These are phyloP conservation scores for Haplosporangium gracile DNA, from an alignment of 192 early-diverging fungal genomes.

Conservation along the genomic window DNA sequence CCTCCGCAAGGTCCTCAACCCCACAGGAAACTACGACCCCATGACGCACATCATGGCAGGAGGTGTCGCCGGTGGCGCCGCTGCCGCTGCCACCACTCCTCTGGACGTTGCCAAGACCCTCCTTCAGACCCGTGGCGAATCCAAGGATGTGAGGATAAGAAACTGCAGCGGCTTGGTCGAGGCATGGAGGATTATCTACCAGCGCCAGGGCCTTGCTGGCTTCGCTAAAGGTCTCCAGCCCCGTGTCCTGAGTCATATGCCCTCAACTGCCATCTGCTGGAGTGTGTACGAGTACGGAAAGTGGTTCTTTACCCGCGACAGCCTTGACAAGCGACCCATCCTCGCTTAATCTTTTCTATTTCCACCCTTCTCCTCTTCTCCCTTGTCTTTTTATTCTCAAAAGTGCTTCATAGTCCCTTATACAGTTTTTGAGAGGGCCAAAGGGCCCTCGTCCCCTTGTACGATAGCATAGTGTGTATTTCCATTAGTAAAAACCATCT, in stretches of 20 bases:
- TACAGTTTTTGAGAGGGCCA: conserved; percentile 4
- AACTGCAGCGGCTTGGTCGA: conserved; percentile 77
- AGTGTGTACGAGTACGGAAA: conserved; percentile 93
- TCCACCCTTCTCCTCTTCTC: neutral
- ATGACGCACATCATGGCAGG: conserved; percentile 89
- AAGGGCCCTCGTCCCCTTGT: conserved; percentile 16
- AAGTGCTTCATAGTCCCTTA: conserved; percentile 12
- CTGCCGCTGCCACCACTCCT: conserved; percentile 91
- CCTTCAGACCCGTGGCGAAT: conserved; percentile 90
- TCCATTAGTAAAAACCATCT: neutral
- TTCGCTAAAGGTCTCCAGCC: conserved; percentile 86
- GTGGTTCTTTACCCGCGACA: conserved; percentile 65
- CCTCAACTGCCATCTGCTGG: conserved; percentile 96
- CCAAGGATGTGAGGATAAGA: conserved; percentile 79
- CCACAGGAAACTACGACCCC: conserved; percentile 86
- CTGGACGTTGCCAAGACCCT: conserved; percentile 96
- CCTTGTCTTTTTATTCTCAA: conserved; percentile 5
- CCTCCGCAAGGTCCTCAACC: conserved; percentile 87
- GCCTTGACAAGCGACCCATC: conserved; percentile 54
- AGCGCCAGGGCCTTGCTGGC: conserved; percentile 80
- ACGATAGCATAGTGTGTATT: conserved; percentile 13
- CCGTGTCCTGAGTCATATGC: conserved; percentile 91
- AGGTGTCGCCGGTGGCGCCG: conserved; percentile 88
- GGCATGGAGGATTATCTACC: conserved; percentile 83
- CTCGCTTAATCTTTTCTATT: conserved; percentile 18